Percentiles rank a stretch among this genome's conserved stretches.
phyloP scores from a whole-genome alignment of 208 protist genomes.

The Wallacemonas collosoma region DNA sequence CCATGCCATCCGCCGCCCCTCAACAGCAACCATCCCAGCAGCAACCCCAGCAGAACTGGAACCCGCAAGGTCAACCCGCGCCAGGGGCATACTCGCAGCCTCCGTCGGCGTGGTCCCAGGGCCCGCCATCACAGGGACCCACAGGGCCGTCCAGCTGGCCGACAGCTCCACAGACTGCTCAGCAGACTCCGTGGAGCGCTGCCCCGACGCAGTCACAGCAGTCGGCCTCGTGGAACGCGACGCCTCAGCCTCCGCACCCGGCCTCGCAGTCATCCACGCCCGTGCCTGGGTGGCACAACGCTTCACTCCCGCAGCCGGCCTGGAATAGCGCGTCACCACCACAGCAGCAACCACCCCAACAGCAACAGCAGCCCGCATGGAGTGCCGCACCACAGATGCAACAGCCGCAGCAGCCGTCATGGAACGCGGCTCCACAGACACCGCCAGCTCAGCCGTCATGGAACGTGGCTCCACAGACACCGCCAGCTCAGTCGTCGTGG shows the following conservation, averaged over 20 bases:
- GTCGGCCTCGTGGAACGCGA: neutral
- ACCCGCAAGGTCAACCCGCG: neutral
- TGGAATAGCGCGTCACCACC: neutral
- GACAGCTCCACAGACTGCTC: neutral
- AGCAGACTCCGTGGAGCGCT: neutral
- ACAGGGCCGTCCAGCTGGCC: neutral
- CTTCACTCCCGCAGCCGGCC: neutral
- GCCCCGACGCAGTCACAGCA: constrained; percentile 2
- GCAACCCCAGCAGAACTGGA: constrained; percentile 6
- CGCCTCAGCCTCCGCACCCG: neutral
- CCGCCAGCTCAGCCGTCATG: neutral
- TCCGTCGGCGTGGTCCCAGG: neutral
- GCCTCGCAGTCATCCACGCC: no score
- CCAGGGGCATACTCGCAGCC: constrained; percentile 14
- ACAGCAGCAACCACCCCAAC: neutral
- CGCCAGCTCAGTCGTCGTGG: neutral
- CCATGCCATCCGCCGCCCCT: constrained; percentile 17
- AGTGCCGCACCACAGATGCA: constrained; percentile 5
- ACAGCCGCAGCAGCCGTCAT: constrained; percentile 16
- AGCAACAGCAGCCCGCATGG: neutral
- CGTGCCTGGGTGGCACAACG: neutral
- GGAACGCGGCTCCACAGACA: neutral
- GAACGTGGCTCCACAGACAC: neutral
- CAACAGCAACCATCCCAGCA: constrained; percentile 18
- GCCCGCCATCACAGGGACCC: neutral